These are phyloP conservation scores for Acer negundo DNA, from an alignment of 345 rosid species.

Conservation along the genomic window DNA sequence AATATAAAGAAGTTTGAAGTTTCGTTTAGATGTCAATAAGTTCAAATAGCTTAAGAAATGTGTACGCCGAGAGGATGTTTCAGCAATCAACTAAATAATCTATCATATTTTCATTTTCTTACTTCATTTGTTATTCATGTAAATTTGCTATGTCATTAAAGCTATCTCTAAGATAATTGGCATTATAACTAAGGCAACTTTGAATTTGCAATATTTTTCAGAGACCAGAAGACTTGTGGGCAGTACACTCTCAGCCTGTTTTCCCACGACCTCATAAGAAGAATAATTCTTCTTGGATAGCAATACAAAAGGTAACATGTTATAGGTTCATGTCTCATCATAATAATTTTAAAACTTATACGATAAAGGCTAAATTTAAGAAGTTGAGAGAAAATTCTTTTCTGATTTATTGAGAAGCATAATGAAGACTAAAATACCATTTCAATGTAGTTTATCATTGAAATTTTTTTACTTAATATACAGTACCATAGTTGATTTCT, in stretches of 20 bases:
- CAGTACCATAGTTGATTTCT: neutral
- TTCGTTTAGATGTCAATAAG: neutral
- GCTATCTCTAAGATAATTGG: neutral
- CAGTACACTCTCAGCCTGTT: conserved; percentile 74
- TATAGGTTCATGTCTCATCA: neutral
- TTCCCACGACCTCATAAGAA: conserved; percentile 83
- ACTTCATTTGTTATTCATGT: neutral
- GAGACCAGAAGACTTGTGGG: conserved; percentile 97
- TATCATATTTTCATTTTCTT: neutral
- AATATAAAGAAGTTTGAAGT: neutral
- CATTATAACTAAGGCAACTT: conserved; percentile 23
- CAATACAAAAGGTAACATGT: conserved; percentile 69
- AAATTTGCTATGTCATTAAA: neutral
- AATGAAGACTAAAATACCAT: neutral
- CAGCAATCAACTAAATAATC: neutral
- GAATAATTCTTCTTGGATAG: conserved; percentile 72
- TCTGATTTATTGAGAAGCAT: neutral
- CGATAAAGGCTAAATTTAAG: neutral
- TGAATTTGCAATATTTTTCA: conserved; percentile 38
- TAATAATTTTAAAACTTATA: neutral
- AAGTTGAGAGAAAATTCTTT: neutral
- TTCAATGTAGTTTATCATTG: neutral
- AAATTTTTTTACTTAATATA: neutral
- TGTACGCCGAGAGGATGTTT: neutral
- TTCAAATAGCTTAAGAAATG: conserved; percentile 2